Base-by-base conservation (phyloP, 2,329 filamentous ascomycete genomes). In the Eutypa lata region DNA sequence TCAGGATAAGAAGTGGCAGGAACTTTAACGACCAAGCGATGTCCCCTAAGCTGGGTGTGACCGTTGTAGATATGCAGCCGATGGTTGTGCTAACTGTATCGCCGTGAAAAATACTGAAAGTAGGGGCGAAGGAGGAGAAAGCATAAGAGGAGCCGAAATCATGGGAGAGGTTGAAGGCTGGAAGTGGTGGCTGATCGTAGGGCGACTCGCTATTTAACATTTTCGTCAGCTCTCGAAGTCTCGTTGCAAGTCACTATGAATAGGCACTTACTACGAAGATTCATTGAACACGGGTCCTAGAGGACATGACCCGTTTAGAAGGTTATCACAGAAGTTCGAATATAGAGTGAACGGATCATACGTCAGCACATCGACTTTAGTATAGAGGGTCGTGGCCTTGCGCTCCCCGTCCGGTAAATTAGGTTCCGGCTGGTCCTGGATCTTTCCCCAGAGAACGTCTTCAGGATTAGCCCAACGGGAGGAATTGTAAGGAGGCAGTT, bases 121-220 rank as follows among this genome's bases (percentile, higher is more conserved):
- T 90, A 8, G 89, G 79, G 7, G 85, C 80, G 58, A 97, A 85
- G 1, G 92, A 93, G 2, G 90, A 81, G 67, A 99, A 96, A 4
- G 90, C 82, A 69, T 96, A 99, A 0, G 84, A 83, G n/a, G 90
- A 90, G 58, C 79, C 77, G 69, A 97, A 88, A 56, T 90, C 79
- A 69, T 91, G 84, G 28, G 80, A 78, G 31, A 96, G 73, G 50
- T 83, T 86, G 66, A 97, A 87, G 1, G 88, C 87, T 3, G 88
- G 90, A 38, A 96, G 75, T 10, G 68, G 68, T 60, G 76, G 62
- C 10, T 71, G 72, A 18, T 58, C 49, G 59, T 47, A 59, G 52
- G 52, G 48, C 53, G 52, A 49, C 40, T 53, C 53, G 13, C 55
- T 61, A 51, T 43, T 50, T 31, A 51, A 50, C 44, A 21, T 58